Base-by-base conservation (phyloP, 2,329 filamentous ascomycete species). In the Aspergillus aculeatus region DNA sequence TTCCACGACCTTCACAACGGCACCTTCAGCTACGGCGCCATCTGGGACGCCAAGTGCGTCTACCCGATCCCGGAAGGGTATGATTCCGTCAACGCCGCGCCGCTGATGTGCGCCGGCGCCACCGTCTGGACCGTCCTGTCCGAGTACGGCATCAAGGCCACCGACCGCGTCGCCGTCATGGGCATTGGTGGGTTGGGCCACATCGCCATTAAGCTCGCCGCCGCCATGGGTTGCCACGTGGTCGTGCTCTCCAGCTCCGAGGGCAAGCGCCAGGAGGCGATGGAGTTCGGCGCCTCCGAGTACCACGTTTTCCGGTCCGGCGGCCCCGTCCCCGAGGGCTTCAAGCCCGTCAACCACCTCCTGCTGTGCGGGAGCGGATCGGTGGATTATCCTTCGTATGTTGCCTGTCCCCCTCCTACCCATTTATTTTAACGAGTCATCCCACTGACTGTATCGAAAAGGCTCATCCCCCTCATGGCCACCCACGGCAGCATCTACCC, bases 141-240 rank as follows among this genome's bases (percentile, higher is more conserved):
- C 4, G 41, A 51, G 56, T 57, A 62, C 52, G 54, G 58, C 19
- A 26, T 62, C n/a, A 47, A 50, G 24, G 52, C 54, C 23, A 57
- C 54, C 3, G 57, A 64, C 31, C 56, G 60, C n/a, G 53, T 64
- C 14, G 62, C 56, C 10, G n/a, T 64, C 9, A 26, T 62, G 47
- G 59, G 62, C 3, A 51, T 64, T 4, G 62, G 62, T 1, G 59
- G 62, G 12, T 23, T 64, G 12, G 62, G 62, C 4, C 62, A 64
- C 26, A 21, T 64, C n/a, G 62, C 62, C 26, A 60, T 62, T 14
- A 81, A 90, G 63, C 90, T 83, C 71, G 86, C 88, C 0, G 84
- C 83, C 64, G 88, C 88, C 1, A 78, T 92, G 0, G 87, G 87
- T 21, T 86, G 85, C 32, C 84, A 89, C 48, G 70, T 71, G 21